Evolutionary conservation across 2,329 filamentous ascomycete genomes (phyloP), one percentile per base, ranked within the genome.

Genomic region (Pseudopithomyces chartarum): DNA sequence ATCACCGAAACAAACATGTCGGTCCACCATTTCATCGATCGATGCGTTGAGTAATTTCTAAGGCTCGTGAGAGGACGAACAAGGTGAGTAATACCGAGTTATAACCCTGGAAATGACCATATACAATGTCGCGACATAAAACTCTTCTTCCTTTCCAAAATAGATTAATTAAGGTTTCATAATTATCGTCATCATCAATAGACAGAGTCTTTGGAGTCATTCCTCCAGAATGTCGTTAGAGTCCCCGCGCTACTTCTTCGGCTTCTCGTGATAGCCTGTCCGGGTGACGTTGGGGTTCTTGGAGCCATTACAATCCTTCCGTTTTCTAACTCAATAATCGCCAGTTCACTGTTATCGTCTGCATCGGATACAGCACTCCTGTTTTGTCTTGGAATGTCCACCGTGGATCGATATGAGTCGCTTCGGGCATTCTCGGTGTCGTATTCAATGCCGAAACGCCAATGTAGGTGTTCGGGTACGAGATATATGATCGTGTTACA

Each of bases 241-340:
- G 36, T 50, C 8, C 47, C 47, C 22, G 29, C 7, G n/a, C 34
- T 40, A 6, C 47, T 19, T 2, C 36, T 40, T 10, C 20, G 34
- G 20, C 47, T 40, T 11, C 47, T 40, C 3, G 23, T 23, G 20
- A 23, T 22, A 29, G 33, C 34, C 23, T 13, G n/a, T 19, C 11
- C 36, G 26, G 8, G 8, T 29, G 26, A 29, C 26, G 26, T 29
- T 15, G 47, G 47, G 3, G 47, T 32, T 23, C n/a, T 50, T 22
- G 47, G 47, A 3, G 47, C 47, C 47, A 50, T 40, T 8, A 40
- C 36, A 42, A 50, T 50, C 5, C 47, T 52, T 33, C 51, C 56
- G 19, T 59, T 53, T 22, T 51, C 55, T 4, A 59, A 38, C 19
- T 59, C 51, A 36, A 60, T 34, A 6, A 60, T 57, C n/a, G 42